phyloP scores from a whole-genome alignment of 2,329 filamentous ascomycete species.

The Colletotrichum paranaense region DNA sequence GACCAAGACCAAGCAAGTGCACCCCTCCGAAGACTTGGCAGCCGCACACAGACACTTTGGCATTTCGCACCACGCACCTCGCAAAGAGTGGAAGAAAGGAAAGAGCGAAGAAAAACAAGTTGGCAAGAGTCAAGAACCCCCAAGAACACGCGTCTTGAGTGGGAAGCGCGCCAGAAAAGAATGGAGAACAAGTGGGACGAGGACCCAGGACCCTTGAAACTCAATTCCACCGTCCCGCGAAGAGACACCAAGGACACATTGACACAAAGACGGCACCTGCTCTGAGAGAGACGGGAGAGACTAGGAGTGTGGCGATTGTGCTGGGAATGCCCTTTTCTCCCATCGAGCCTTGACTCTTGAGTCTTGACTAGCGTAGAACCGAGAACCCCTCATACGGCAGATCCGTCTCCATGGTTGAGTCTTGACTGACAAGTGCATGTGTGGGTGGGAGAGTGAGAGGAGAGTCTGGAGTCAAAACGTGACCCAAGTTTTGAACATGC shows the following conservation, averaged over 20 bases:
- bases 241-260: background rate
- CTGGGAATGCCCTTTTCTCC: background rate
- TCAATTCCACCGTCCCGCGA: slow-evolving; percentile 23
- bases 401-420: background rate
- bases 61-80: background rate
- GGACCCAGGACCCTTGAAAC: slow-evolving; percentile 35
- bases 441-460: background rate
- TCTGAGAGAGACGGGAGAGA: background rate
- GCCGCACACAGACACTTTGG: background rate
- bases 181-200: slow-evolving; percentile 29
- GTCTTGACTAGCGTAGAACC: too few relatives aligned
- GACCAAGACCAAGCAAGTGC: background rate
- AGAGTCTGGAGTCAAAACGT: background rate
- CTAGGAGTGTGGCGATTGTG: background rate
- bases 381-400: background rate
- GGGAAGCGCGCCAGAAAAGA: slow-evolving; percentile 3
- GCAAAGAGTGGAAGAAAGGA: background rate
- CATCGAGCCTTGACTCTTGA: background rate
- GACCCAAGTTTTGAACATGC: background rate
- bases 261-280: background rate
- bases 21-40: background rate
- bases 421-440: background rate
- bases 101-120: background rate
- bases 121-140: slow-evolving; percentile 32
- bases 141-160: slow-evolving; percentile 28